Percentiles rank a stretch among this genome's conserved stretches.
phyloP scores from a whole-genome alignment of 2,329 filamentous ascomycete species.

The Colletotrichum godetiae region DNA sequence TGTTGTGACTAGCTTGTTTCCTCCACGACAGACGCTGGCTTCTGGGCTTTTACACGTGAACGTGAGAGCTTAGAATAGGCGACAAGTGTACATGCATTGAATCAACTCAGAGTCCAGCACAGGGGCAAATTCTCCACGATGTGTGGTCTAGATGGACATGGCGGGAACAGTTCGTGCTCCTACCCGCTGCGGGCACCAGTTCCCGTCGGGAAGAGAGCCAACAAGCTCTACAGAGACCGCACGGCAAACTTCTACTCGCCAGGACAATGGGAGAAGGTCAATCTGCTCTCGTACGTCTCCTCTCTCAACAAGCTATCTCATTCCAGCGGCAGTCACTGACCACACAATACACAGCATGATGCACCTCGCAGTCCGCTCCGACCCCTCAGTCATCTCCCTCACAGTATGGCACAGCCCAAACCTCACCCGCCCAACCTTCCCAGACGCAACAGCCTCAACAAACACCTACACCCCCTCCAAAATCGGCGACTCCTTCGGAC shows the following conservation, averaged over 20 bases:
- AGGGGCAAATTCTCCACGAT: not conserved
- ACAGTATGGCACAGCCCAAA: conserved; percentile 37
- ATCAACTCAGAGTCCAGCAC: not conserved
- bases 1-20: not conserved
- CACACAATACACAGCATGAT: conserved; percentile 2
- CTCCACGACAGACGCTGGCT: not conserved
- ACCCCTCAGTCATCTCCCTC: conserved; percentile 31
- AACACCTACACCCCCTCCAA: conserved; percentile 45
- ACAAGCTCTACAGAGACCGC: conserved; percentile 36
- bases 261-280: conserved; percentile 40
- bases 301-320: not conserved
- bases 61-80: not conserved
- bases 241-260: conserved; percentile 38
- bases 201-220: conserved; percentile 29
- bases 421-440: conserved; percentile 33
- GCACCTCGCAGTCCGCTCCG: conserved; percentile 32
- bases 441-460: conserved; percentile 29
- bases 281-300: conserved; percentile 33
- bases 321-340: not conserved
- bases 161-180: conserved; percentile 8
- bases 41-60: not conserved
- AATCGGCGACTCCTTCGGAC: conserved; percentile 71
- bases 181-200: conserved; percentile 26
- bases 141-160: conserved; percentile 14
- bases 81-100: too few species aligned